Conservation (phyloP, 345 rosid genomes). For the Salix arbutifolia region DNA sequence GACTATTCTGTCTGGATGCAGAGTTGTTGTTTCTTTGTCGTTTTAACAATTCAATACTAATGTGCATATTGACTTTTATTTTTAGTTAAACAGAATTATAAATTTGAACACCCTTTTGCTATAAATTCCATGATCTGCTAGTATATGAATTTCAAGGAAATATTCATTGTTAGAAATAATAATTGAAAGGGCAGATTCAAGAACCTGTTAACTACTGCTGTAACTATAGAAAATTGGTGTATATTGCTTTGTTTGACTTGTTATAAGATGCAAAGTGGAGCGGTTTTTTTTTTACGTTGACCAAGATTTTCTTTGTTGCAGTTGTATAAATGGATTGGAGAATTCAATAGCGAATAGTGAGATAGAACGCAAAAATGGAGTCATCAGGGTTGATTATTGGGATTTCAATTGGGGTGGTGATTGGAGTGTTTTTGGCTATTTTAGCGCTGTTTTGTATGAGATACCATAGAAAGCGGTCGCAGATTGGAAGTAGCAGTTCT, state of each 20-base stretch:
- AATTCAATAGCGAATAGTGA: slow-evolving; percentile 29
- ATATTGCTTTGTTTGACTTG: slow-evolving; percentile 1
- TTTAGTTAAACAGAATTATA: slow-evolving; percentile 6
- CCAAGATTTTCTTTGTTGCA: slow-evolving; percentile 23
- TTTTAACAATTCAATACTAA: slow-evolving; percentile 1
- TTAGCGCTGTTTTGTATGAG: slow-evolving; percentile 50
- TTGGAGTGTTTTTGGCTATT: slow-evolving; percentile 77
- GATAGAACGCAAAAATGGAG: slow-evolving; percentile 43
- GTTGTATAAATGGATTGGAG: slow-evolving; percentile 44
- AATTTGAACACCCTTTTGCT: slow-evolving; percentile 15
- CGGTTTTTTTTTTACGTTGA: slow-evolving; percentile 12
- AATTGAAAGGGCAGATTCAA: slow-evolving; percentile 4
- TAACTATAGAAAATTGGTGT: not conserved
- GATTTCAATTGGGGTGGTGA: slow-evolving; percentile 85
- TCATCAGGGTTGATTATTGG: slow-evolving; percentile 85
- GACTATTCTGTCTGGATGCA: slow-evolving; percentile 15
- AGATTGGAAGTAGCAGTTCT: slow-evolving; percentile 86
- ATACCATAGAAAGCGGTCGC: slow-evolving; percentile 74
- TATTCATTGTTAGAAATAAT: not conserved
- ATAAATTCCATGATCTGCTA: not conserved
- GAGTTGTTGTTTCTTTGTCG: slow-evolving; percentile 4
- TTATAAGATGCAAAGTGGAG: not conserved
- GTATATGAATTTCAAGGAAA: not conserved
- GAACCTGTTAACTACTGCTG: not conserved
- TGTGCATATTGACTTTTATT: slow-evolving; percentile 16